Evolutionary conservation across 2,329 filamentous ascomycete genomes (phyloP), one percentile per base, ranked within the genome.

Genomic region (Colletotrichum agaves): DNA sequence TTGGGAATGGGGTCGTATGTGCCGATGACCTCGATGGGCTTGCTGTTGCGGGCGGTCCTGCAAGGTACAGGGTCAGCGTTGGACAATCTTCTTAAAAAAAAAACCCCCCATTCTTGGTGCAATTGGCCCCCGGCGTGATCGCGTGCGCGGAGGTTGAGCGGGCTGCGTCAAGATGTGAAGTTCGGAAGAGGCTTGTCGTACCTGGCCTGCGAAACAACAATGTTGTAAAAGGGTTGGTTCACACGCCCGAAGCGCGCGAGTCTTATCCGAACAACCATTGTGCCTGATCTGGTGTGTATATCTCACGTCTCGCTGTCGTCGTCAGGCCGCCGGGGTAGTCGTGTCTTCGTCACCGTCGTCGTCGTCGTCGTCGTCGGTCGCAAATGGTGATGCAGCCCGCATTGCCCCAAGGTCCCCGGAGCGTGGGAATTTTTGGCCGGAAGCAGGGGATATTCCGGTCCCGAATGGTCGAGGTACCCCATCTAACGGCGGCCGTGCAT

Each of bases 181-280:
- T 5, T 5, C 37, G 17, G 27, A 15, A 37, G 37, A 13, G 15
- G 6, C 13, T 46, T 41, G 33, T 71, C 85, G 72, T 87, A 97
- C 93, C 94, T 90, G 52, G 94, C 94, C 76, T 98, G 95, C 15
- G 94, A 88, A 71, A 99, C 93, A 72, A 98, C 93, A 71, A 99
- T 98, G 83, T 99, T 99, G 87, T 97, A 99, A 74, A 98, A 91
- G 2, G 96, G 95, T n/a, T 88, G 79, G 78, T 97, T 94, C 72
- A 88, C 89, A 79, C 91, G 93, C 77, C 94, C 94, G 79, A 98
- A 97, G 79, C 96, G 94, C 74, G 96, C 93, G 74, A 99, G 90
- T 67, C 96, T 91, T 79, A 99, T 96, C 79, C 92, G 92, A 75
- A 99, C 87, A 70, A 98, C 95, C 96, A 99, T 97, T 59, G 74